Evolutionary conservation across 2,329 filamentous ascomycete genomes (phyloP).

Genomic region (Colletotrichum sp.): DNA sequence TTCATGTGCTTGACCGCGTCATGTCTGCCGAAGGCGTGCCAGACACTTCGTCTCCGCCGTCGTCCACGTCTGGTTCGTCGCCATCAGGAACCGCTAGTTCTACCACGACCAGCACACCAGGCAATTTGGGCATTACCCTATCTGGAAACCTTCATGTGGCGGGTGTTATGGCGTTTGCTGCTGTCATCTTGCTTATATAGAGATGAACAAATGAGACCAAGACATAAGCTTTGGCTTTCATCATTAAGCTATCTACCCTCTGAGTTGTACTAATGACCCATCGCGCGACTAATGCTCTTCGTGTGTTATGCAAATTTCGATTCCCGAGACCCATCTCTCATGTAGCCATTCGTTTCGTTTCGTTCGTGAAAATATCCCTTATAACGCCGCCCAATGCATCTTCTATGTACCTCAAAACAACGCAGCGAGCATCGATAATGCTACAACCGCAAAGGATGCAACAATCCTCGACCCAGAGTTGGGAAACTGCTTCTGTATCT

Average conservation of each 20-base stretch:
- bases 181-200: background rate
- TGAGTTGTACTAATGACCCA: background rate
- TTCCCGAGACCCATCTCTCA: background rate
- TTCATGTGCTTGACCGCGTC: constrained; percentile 27
- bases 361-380: background rate
- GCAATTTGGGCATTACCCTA: background rate
- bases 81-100: background rate
- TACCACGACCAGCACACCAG: background rate
- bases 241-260: background rate
- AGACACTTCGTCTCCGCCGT: background rate
- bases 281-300: background rate
- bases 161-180: constrained; percentile 5
- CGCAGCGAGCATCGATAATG: background rate
- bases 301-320: background rate
- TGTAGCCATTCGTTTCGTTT: background rate
- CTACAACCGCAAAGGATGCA: background rate
- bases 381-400: constrained; percentile 13
- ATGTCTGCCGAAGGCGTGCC: constrained; percentile 16
- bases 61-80: background rate
- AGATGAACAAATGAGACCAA: background rate
- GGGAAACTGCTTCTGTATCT: constrained; percentile 59
- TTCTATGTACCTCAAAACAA: background rate
- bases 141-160: background rate
- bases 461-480: background rate
- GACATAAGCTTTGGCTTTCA: background rate